These are phyloP conservation scores for Knoxia roxburghii DNA, from an alignment of 257 asterid genomes.

Conservation along the genomic window DNA sequence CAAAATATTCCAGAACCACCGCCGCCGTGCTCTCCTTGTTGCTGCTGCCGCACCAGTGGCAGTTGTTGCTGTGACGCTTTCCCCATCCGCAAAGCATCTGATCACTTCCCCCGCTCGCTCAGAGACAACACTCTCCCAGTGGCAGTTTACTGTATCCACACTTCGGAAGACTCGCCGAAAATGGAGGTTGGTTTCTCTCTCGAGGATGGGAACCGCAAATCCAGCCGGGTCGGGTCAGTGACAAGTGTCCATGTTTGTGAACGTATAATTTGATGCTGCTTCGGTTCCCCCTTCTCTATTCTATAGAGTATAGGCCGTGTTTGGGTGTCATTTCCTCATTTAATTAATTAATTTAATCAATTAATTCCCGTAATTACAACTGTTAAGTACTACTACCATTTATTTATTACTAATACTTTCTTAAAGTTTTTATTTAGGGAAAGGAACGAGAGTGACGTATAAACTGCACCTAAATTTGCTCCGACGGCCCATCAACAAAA, in stretches of 20 bases:
- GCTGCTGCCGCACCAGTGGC: conserved; percentile 53
- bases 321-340: not conserved
- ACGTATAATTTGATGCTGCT: not conserved
- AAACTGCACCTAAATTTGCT: not conserved
- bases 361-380: not conserved
- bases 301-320: not conserved
- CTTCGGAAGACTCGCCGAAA: not conserved
- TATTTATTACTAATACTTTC: not conserved
- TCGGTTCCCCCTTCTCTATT: not conserved
- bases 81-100: conserved; percentile 89
- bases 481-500: not conserved
- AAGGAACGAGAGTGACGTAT: not conserved
- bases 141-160: conserved; percentile 3
- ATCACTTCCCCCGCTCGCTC: conserved; percentile 12
- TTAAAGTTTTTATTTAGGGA: not conserved
- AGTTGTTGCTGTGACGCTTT: conserved; percentile 48
- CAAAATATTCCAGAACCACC: conserved; percentile 36
- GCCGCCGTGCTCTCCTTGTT: conserved; percentile 13
- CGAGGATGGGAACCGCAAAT: conserved; percentile 13
- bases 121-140: conserved; percentile 5
- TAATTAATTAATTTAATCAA: not conserved
- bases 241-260: conserved; percentile 29
- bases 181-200: conserved; percentile 15
- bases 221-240: conserved; percentile 31
- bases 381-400: not conserved